phyloP scores from a whole-genome alignment of 306 rosid genomes.

The Sicyos edulis region DNA sequence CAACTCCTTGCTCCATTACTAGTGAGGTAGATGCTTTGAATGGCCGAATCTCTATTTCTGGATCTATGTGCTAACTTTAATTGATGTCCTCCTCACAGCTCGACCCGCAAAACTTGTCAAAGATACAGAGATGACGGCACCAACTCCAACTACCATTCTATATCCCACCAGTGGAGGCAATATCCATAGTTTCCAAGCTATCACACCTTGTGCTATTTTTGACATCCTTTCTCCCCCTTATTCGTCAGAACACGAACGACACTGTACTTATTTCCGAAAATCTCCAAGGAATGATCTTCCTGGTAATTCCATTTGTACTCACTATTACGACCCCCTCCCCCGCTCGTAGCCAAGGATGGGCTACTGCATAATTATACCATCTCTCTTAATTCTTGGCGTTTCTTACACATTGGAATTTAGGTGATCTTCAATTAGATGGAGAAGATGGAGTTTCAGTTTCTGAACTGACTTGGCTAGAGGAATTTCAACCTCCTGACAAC shows the following conservation, averaged over 20 bases:
- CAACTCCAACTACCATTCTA: conserved; percentile 68
- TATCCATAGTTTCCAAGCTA: conserved; percentile 78
- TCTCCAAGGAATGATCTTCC: conserved; percentile 62
- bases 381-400: neutral
- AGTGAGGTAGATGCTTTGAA: conserved; percentile 11
- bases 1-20: neutral
- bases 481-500: conserved; percentile 76
- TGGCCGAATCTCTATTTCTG: neutral
- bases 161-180: conserved; percentile 90
- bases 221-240: conserved; percentile 90
- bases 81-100: conserved; percentile 47
- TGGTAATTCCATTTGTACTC: conserved; percentile 38
- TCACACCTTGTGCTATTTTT: conserved; percentile 89
- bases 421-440: conserved; percentile 44
- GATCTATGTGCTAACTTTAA: conserved; percentile 25
- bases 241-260: conserved; percentile 69
- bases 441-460: conserved; percentile 44
- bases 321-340: neutral
- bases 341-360: neutral
- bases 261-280: conserved; percentile 81
- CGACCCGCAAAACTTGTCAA: conserved; percentile 75
- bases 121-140: conserved; percentile 76
- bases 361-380: neutral
- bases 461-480: conserved; percentile 77
- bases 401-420: conserved; percentile 33